phyloP scores from a whole-genome alignment of 768 basidiomycete genomes.

The Podaxis pistillaris region DNA sequence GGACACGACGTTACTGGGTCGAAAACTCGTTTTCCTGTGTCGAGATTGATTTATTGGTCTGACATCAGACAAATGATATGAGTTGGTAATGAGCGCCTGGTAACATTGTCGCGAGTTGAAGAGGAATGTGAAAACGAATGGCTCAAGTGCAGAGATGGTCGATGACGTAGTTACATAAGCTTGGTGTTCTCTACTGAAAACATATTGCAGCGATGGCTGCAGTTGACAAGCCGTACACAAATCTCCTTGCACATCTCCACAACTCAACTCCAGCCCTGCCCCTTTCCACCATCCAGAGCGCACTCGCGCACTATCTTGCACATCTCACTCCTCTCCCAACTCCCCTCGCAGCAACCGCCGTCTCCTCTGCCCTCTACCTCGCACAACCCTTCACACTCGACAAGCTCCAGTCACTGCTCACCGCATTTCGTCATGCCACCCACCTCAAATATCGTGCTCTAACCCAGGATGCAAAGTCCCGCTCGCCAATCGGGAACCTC shows the following conservation, averaged over 20 bases:
- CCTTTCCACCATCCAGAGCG: constrained; percentile 48
- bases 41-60: too few relatives aligned
- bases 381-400: constrained; percentile 40
- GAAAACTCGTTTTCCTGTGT: too few relatives aligned
- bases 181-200: background rate
- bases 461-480: constrained; percentile 31
- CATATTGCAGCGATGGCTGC: too few relatives aligned
- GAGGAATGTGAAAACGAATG: too few relatives aligned
- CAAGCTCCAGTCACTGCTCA: constrained; percentile 48
- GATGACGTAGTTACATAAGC: background rate
- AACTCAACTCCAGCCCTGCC: constrained; percentile 41
- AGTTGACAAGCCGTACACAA: constrained; percentile 21
- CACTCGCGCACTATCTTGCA: constrained; percentile 60
- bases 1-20: too few relatives aligned
- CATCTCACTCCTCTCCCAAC: constrained; percentile 49
- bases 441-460: constrained; percentile 50
- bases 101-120: too few relatives aligned
- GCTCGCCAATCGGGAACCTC: constrained; percentile 31
- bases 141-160: too few relatives aligned
- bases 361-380: constrained; percentile 55
- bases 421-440: constrained; percentile 58
- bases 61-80: too few relatives aligned
- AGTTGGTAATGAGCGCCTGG: too few relatives aligned
- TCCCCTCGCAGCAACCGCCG: constrained; percentile 52
- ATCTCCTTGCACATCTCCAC: constrained; percentile 53